Base-by-base conservation (phyloP, 2,329 filamentous ascomycete genomes). In the Epichloe aotearoae region DNA sequence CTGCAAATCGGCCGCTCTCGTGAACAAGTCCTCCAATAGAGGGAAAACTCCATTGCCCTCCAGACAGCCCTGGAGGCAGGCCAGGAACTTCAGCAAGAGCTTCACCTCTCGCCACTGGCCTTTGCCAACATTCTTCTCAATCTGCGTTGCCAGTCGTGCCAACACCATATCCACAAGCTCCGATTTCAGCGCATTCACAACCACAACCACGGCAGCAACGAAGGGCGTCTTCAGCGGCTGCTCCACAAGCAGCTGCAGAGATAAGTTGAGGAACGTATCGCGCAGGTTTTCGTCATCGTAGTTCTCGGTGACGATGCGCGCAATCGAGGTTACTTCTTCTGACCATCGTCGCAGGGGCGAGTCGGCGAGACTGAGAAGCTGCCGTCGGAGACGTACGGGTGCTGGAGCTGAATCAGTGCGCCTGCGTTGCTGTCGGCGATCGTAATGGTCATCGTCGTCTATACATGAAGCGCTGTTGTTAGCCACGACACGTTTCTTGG, bases 211-310 rank as follows among this genome's bases (percentile, higher is more conserved):
- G 19, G 86, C 88, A 10, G 90, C 89, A 38, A 95, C 77, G 64
- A 96, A 97, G 0, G 93, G 91, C n/a, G 89, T 94, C 74, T 97
- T 97, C 67, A 98, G 84, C 1, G 93, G 93, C 69, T 98, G 93
- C 70, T 98, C 93, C 37, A 88, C 66, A 42, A 86, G 76, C 57
- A 97, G 75, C 67, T 91, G 86, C 52, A 90, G 70, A 7, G 82
- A 73, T 33, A 95, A 76, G 52, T 84, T 79, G 57, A 86, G 73
- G 65, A 95, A 94, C 47, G 76, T 80, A 34, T 74, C 77, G 56
- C 82, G 82, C 50, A 95, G 71, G 58, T 89, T 84, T 58, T 84
- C 81, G 62, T 94, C 86, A n/a, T 94, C 89, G 63, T 85, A 86
- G 66, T 94, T 85, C 43, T 95, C 88, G 34, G 83, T 77, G 15